Evolutionary conservation across 176 grass and related monocot species (phyloP).

Genomic region (Alopecurus myosuroides): DNA sequence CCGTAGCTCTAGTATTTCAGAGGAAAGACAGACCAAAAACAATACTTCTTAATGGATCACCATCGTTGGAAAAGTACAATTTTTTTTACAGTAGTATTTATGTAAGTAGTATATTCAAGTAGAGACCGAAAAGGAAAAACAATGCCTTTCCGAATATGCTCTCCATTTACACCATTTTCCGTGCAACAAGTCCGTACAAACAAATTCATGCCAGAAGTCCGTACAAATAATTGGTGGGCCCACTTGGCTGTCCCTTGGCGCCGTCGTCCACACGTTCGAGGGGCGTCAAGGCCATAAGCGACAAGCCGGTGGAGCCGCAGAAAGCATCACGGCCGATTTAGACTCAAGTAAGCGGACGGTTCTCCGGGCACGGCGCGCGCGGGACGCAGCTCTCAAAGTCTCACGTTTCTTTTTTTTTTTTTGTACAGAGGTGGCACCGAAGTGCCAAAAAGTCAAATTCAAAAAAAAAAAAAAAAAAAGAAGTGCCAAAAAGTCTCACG

Average conservation of each 20-base stretch:
- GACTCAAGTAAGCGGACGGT: neutral
- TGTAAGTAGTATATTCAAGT: neutral
- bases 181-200: neutral
- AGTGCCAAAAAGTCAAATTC: too few species aligned
- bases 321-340: slow-evolving; percentile 3
- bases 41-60: too few species aligned
- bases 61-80: too few species aligned
- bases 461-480: too few species aligned
- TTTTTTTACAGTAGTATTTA: too few species aligned
- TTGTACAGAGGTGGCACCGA: too few species aligned
- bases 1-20: too few species aligned
- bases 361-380: neutral
- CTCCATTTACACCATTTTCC: neutral
- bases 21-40: too few species aligned
- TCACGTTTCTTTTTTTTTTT: neutral
- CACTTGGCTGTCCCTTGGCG: neutral
- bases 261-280: neutral
- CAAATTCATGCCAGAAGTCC: too few species aligned
- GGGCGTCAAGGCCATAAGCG: neutral
- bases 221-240: too few species aligned
- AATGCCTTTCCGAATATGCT: neutral
- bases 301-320: neutral
- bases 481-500: neutral
- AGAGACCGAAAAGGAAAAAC: neutral
- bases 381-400: neutral